A percentile compares a stretch with the other conserved stretches of the same genome.
Evolutionary conservation across 805 yeast genomes (phyloP).

Genomic region (Saccharomycopsis sp.): DNA sequence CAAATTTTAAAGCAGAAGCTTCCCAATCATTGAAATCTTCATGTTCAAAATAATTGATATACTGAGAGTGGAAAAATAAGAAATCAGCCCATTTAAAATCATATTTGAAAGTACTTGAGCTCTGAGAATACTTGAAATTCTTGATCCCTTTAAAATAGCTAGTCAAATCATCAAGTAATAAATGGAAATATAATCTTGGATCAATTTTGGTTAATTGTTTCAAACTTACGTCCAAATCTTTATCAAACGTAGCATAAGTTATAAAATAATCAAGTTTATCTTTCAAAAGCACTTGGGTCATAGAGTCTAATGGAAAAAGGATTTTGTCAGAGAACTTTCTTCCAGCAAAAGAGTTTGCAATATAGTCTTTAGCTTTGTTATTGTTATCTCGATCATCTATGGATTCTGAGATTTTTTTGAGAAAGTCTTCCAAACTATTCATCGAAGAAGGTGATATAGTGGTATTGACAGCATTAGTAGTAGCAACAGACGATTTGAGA

Average conservation of each 20-base stretch:
- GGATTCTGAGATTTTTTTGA: too few species aligned
- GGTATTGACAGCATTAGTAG: too few species aligned
- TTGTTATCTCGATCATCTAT: too few species aligned
- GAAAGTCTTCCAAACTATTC: too few species aligned
- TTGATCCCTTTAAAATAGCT: neutral
- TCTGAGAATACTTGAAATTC: neutral
- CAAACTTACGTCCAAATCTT: neutral
- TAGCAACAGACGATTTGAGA: too few species aligned
- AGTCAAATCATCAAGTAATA: neutral
- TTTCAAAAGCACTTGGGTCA: neutral
- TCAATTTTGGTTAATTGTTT: neutral
- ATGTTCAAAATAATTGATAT: conserved; percentile 1
- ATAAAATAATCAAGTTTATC: neutral
- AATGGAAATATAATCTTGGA: conserved; percentile 2
- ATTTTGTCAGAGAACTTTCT: conserved; percentile 1
- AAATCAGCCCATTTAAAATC: conserved; percentile 1
- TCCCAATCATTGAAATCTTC: conserved; percentile 1
- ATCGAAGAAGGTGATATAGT: too few species aligned
- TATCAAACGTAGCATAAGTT: neutral
- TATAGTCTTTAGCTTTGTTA: too few species aligned
- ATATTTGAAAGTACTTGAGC: neutral
- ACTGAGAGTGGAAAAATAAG: neutral
- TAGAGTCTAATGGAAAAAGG: neutral
- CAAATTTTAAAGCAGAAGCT: neutral
- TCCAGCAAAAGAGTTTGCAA: too few species aligned